Evolutionary conservation across 2,329 filamentous ascomycete species (phyloP), one percentile per base, ranked within the genome.

Genomic region (Coniochaeta sp.): DNA sequence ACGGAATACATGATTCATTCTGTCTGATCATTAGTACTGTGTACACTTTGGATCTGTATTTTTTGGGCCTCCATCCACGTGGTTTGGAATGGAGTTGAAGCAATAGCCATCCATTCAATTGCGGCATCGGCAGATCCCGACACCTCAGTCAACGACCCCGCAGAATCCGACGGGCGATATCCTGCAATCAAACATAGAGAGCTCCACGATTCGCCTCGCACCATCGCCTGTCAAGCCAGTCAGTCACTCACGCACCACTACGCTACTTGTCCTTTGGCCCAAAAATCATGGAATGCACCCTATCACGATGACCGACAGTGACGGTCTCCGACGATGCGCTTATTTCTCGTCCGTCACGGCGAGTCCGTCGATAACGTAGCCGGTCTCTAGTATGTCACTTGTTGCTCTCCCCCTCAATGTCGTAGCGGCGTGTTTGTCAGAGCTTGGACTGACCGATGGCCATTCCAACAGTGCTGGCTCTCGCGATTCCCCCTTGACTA

Each of bases 321-420:
- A n/a, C 47, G 11, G 47, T 52, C 16, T 31, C 24, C 17, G 47
- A 57, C 55, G 55, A 84, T 89, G 83, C 81, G 80, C 69, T 73
- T 96, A 60, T 86, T 92, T 68, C 81, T 96, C 67, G 85, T 96
- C 68, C 87, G 92, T 60, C 92, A 96, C 79, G 92, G 88, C 69
- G 92, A 96, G 77, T 93, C 91, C 17, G 89, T 96, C 65, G 90
- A 96, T 75, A 96, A 96, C 72, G 88, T 95, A 61, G 89, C 88
- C 44, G 83, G 87, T 59, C 75, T 90, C 62, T 93, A 89, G 88
- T 90, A 79, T 68, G 82, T 62, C 62, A 60, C 28, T 65, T 67
- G 61, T 58, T 61, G 58, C 16, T 44, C 47, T 58, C 44, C 22
- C 43, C 7, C 16, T 43, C 33, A 40, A 16, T 59, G 28, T 58